These are phyloP conservation scores for Albugo laibachii DNA, from an alignment of 352 stramenopile genomes.

Conservation along the genomic window DNA sequence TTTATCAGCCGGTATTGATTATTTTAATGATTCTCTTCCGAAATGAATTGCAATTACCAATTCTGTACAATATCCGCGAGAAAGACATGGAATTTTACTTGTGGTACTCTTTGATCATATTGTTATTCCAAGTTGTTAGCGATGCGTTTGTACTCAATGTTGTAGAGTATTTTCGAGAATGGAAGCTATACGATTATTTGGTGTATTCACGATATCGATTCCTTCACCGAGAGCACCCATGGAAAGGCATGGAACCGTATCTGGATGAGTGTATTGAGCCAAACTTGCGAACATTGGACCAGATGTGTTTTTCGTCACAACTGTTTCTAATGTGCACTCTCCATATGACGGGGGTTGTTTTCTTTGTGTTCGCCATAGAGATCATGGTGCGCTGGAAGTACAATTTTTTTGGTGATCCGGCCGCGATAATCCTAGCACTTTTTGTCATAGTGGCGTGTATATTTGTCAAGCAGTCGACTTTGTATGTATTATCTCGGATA, in stretches of 20 bases:
- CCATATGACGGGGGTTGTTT: constrained; percentile 88
- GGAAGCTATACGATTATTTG: constrained; percentile 97
- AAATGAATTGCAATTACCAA: constrained; percentile 83
- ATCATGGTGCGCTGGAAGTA: constrained; percentile 91
- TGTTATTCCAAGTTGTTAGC: constrained; percentile 86
- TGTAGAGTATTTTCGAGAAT: constrained; percentile 94
- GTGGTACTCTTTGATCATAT: constrained; percentile 88
- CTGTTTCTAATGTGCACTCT: constrained; percentile 95
- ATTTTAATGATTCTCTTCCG: constrained; percentile 90
- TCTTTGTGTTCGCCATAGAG: constrained; percentile 88
- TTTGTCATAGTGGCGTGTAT: constrained; percentile 40
- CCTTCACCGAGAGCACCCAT: constrained; percentile 88
- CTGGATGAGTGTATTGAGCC: constrained; percentile 96
- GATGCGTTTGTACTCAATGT: constrained; percentile 92
- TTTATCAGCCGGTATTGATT: constrained; percentile 91
- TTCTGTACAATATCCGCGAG: constrained; percentile 91
- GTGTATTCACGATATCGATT: constrained; percentile 93
- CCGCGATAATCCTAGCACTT: constrained; percentile 62
- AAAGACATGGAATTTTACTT: constrained; percentile 97
- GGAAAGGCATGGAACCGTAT: constrained; percentile 92
- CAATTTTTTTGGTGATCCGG: constrained; percentile 92
- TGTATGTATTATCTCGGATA: constrained; percentile 73
- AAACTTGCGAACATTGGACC: constrained; percentile 86
- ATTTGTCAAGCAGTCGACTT: constrained; percentile 42
- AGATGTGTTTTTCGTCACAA: constrained; percentile 95